These are phyloP conservation scores for Leccinum aurantiacum DNA, from an alignment of 768 basidiomycete genomes.

Conservation along the genomic window DNA sequence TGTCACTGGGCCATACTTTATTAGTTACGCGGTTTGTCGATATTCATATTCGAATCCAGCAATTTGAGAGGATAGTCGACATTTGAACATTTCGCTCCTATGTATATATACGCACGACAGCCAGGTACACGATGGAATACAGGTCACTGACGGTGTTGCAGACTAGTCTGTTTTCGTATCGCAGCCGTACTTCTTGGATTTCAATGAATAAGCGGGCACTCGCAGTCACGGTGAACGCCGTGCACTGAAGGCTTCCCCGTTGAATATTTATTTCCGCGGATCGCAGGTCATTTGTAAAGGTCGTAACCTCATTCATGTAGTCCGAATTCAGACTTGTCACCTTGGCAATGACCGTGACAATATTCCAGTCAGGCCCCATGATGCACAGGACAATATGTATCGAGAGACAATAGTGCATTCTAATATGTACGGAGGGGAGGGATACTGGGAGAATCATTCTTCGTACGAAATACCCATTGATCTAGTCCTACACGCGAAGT, in stretches of 20 bases:
- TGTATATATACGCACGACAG: constrained; percentile 7
- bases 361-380: too few species aligned
- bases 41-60: neutral
- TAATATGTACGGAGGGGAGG: neutral
- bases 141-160: neutral
- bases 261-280: too few species aligned
- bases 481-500: neutral
- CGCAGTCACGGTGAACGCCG: too few species aligned
- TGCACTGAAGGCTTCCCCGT: too few species aligned
- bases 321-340: too few species aligned
- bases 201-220: neutral
- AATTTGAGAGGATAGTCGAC: neutral
- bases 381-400: too few species aligned
- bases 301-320: too few species aligned
- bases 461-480: neutral
- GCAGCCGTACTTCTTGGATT: too few species aligned
- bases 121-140: constrained; percentile 24
- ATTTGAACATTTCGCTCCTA: neutral
- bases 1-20: neutral
- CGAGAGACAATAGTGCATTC: neutral
- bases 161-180: too few species aligned
- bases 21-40: neutral
- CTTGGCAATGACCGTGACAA: too few species aligned
- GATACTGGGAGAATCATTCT: neutral
- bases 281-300: too few species aligned